phyloP scores from a whole-genome alignment of 495 filamentous ascomycete genomes.

The Daldinia loculata region DNA sequence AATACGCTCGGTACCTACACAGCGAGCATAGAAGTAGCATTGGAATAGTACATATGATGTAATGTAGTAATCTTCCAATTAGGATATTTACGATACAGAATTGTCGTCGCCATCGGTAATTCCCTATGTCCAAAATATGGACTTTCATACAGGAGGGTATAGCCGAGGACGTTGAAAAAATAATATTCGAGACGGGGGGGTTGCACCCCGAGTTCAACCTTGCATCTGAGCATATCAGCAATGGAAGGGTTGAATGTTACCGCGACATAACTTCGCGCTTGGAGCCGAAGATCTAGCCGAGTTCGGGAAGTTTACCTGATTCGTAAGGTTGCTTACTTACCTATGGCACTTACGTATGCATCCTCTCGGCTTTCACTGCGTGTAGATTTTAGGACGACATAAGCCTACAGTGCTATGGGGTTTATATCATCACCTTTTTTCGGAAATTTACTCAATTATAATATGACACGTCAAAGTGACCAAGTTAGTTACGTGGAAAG shows the following conservation, averaged over 20 bases:
- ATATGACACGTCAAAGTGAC: background rate
- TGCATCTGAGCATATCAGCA: background rate
- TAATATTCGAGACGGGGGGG: conserved; percentile 27
- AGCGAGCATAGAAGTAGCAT: background rate
- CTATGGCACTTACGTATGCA: background rate
- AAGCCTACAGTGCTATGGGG: background rate
- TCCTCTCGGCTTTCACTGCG: background rate
- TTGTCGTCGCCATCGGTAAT: background rate
- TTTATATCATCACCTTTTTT: background rate
- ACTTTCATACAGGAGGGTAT: background rate
- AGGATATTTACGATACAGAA: background rate
- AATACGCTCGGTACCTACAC: background rate
- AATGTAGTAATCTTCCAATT: background rate
- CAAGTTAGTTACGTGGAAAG: background rate
- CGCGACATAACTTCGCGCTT: conserved; percentile 17
- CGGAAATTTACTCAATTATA: background rate
- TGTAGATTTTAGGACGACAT: background rate
- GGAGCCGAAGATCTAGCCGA: conserved; percentile 2
- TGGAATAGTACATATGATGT: background rate
- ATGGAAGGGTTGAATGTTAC: conserved; percentile 42
- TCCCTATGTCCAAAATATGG: background rate
- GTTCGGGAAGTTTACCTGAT: background rate
- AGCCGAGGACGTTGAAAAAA: background rate
- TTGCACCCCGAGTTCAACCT: conserved; percentile 42
- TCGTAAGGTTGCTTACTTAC: background rate